Percentiles rank a stretch among this genome's conserved stretches.
Conservation (phyloP, 208 protist genomes). For the Trypanosoma rangeli region DNA sequence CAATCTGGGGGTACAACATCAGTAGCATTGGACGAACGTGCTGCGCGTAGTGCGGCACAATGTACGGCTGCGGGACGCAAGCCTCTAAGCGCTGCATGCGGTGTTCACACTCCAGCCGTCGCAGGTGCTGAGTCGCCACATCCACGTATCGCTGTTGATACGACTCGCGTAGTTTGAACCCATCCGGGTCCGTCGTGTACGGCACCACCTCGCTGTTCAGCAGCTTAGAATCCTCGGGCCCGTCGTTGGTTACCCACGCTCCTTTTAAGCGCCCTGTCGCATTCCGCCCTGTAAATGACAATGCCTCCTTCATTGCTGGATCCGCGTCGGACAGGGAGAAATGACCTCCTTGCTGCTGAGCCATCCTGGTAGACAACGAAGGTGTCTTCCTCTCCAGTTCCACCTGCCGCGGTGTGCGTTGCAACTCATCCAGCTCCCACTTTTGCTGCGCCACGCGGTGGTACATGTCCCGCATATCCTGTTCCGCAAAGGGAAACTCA, state of each 20-base stretch:
- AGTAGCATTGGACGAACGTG: slow-evolving; percentile 81
- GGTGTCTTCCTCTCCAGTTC: slow-evolving; percentile 36
- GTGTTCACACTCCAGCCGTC: slow-evolving; percentile 67
- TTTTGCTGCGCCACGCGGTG: slow-evolving; percentile 51
- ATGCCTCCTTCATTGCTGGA: not conserved
- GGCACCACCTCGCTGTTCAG: slow-evolving; percentile 42
- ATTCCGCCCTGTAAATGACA: not conserved
- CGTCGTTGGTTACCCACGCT: not conserved
- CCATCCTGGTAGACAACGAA: slow-evolving; percentile 38
- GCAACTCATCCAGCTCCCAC: slow-evolving; percentile 76
- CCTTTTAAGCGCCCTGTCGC: not conserved
- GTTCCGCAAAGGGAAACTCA: slow-evolving; percentile 57
- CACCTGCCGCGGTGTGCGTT: slow-evolving; percentile 71
- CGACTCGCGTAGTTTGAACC: slow-evolving; percentile 51
- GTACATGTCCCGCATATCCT: slow-evolving; percentile 78
- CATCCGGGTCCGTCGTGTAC: slow-evolving; percentile 46
- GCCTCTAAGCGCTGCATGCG: slow-evolving; percentile 37
- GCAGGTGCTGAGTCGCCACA: slow-evolving; percentile 42
- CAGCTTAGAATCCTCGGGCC: slow-evolving; percentile 23
- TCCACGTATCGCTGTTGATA: slow-evolving; percentile 54
- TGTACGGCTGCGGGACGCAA: slow-evolving; percentile 65
- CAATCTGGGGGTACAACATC: slow-evolving; percentile 63
- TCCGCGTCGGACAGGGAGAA: not conserved
- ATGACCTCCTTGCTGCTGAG: slow-evolving; percentile 5
- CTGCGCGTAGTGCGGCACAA: slow-evolving; percentile 79